Evolutionary conservation across 139 green algal genomes (phyloP).

Genomic region (Axilococcus clingmanii): DNA sequence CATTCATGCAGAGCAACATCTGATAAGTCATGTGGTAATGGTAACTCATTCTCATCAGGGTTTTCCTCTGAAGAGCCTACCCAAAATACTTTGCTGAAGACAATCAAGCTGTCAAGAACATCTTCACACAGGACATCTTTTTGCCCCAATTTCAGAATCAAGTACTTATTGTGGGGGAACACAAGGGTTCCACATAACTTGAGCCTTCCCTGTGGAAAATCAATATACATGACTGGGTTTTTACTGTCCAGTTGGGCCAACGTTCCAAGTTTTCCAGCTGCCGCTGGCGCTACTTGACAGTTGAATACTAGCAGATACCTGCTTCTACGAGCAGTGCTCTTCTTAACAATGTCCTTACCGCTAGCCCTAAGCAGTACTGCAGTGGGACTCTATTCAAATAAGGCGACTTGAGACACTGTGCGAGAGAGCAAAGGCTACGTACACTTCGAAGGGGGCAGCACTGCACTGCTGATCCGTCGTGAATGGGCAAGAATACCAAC

Average conservation of each 20-base stretch:
- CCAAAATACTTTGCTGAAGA: slow-evolving; percentile 73
- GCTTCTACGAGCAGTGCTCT: slow-evolving; percentile 28
- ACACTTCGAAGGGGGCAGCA: too few relatives aligned
- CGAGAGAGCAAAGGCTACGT: too few relatives aligned
- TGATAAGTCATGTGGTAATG: slow-evolving; percentile 47
- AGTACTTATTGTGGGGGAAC: slow-evolving; percentile 66
- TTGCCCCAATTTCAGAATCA: slow-evolving; percentile 48
- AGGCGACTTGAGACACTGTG: too few relatives aligned
- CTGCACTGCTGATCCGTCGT: too few relatives aligned
- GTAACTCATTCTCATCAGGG: slow-evolving; percentile 58
- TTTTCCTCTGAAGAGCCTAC: slow-evolving; percentile 76
- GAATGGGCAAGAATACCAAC: too few relatives aligned
- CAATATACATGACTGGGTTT: slow-evolving; percentile 79
- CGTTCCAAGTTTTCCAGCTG: slow-evolving; percentile 51
- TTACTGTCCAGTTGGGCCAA: slow-evolving; percentile 65
- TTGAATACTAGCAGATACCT: slow-evolving; percentile 61
- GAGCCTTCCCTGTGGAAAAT: slow-evolving; percentile 66
- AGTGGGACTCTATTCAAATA: too few relatives aligned
- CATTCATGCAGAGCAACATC: neutral
- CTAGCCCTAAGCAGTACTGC: slow-evolving; percentile 56
- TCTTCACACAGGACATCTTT: slow-evolving; percentile 67
- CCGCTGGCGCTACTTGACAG: slow-evolving; percentile 40
- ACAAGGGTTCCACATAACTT: slow-evolving; percentile 71
- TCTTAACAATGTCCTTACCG: slow-evolving; percentile 82
- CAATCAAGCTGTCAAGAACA: slow-evolving; percentile 76